Base-by-base conservation (phyloP, 2,329 filamentous ascomycete genomes). In the Pseudofabraea citricarpa region DNA sequence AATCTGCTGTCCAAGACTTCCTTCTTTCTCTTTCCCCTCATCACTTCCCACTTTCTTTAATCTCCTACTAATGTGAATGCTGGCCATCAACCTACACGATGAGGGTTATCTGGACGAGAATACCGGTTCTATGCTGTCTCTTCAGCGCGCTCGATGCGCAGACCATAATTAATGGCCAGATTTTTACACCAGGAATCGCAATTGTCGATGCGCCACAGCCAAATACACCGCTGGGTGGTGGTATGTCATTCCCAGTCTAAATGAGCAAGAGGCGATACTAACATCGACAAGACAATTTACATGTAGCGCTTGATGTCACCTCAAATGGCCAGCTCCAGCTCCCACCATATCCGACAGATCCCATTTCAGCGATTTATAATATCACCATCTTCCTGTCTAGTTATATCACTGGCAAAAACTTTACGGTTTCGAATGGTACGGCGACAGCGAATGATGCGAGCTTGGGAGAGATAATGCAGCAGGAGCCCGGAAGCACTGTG, bases 311-410 rank as follows among this genome's bases (percentile, higher is more conserved):
- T 44, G 83, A 87, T 53, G 74, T 86, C 19, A 79, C 80, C 4
- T 79, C 78, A 29, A 73, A 85, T 54, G 83, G 83, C 54, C 73
- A 75, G 48, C 67, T 87, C 16, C 70, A 73, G n/a, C 68, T 82
- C 12, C 75, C 78, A 22, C 74, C 77, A 0, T 72, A 77, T 48
- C 66, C 71, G 4, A 56, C 67, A n/a, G 68, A 76, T 51, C 73
- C 72, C 20, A 64, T 73, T 6, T 81, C 75, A 40, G 67, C 71
- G 46, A 78, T 85, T 50, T 71, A 76, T 63, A 80, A 79, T 59
- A 78, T 86, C 56, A 81, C 75, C 44, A 71, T 86, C 45, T 86
- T 85, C 58, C 70, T 87, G 10, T 83, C 75, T 50, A 83, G 79
- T 60, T 81, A 78, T 56, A 59, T 60, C n/a, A 79, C 77, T 0